A percentile compares a stretch with the other conserved stretches of the same genome.
These are phyloP conservation scores for Nothomitra cinnamomea DNA, from an alignment of 2,329 filamentous ascomycete species.

Conservation along the genomic window DNA sequence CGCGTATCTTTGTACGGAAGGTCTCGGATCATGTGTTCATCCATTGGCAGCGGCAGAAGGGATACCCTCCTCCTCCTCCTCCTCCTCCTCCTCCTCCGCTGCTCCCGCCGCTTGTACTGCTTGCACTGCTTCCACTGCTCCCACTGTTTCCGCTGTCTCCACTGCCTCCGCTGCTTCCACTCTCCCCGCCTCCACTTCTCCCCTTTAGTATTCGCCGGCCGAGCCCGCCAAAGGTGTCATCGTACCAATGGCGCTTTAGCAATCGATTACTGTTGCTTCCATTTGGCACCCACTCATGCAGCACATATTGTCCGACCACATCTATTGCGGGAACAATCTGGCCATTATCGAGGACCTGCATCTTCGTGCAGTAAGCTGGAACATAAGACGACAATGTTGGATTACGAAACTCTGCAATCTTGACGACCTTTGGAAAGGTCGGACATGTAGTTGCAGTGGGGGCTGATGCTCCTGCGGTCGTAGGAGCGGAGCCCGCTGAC, in stretches of 20 bases:
- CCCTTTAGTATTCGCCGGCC: background rate
- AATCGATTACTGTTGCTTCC: background rate
- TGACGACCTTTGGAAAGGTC: constrained; percentile 40
- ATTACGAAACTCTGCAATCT: constrained; percentile 47
- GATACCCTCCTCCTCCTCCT: background rate
- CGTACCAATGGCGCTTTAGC: background rate
- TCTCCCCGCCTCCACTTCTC: background rate
- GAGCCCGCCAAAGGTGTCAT: background rate
- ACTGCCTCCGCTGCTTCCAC: no score
- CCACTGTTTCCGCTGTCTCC: no score
- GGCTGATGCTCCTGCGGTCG: constrained; percentile 8
- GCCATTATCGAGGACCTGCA: constrained; percentile 37
- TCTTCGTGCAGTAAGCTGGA: constrained; percentile 46
- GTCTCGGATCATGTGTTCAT: background rate
- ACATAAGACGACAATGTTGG: constrained; percentile 22
- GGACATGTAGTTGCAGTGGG: background rate
- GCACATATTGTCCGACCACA: no score
- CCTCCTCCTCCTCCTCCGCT: background rate
- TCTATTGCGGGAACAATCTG: no score
- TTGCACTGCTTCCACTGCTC: no score
- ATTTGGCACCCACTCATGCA: background rate
- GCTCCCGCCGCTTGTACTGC: no score
- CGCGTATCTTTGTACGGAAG: background rate
- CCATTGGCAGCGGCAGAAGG: background rate
- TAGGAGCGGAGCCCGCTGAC: constrained; percentile 9